phyloP scores from a whole-genome alignment of 495 filamentous ascomycete genomes.

The Immersiella caudata region DNA sequence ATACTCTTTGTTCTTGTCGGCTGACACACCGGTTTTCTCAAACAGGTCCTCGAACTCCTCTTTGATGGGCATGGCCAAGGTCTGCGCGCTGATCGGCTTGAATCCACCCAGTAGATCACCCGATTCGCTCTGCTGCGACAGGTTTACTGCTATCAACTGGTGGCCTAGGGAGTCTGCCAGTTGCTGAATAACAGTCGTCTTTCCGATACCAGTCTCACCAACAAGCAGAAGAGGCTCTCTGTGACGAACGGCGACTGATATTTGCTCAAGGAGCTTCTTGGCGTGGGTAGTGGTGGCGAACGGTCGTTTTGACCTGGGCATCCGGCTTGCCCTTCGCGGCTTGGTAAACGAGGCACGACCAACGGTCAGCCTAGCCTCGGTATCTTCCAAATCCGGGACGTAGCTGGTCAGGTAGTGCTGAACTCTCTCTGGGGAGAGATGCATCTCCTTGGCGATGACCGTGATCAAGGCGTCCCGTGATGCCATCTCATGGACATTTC shows the following conservation, averaged over 20 bases:
- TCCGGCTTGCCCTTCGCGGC: slow-evolving; percentile 41
- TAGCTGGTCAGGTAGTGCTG: slow-evolving; percentile 69
- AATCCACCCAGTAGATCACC: slow-evolving; percentile 93
- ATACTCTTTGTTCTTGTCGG: slow-evolving; percentile 83
- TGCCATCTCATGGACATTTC: slow-evolving; percentile 68
- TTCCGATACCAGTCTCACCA: slow-evolving; percentile 97
- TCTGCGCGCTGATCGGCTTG: slow-evolving; percentile 90
- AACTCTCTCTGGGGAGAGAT: slow-evolving; percentile 77
- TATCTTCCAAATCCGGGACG: slow-evolving; percentile 64
- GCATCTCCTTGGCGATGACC: slow-evolving; percentile 79
- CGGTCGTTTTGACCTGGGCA: slow-evolving; percentile 54
- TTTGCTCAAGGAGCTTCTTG: slow-evolving; percentile 75
- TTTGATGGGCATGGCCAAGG: slow-evolving; percentile 83
- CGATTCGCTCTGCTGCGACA: slow-evolving; percentile 96
- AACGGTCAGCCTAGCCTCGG: slow-evolving; percentile 60
- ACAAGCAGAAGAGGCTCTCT: slow-evolving; percentile 89
- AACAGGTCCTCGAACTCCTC: slow-evolving; percentile 93
- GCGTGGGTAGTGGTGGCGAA: slow-evolving; percentile 79
- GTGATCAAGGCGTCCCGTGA: slow-evolving; percentile 63
- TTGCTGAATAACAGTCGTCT: slow-evolving; percentile 94
- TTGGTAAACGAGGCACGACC: slow-evolving; percentile 67
- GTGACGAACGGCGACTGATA: slow-evolving; percentile 77
- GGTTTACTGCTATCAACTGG: slow-evolving; percentile 85
- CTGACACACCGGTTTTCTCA: slow-evolving; percentile 75
- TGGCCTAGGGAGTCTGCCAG: slow-evolving; percentile 78